Evolutionary conservation across 192 early-diverging fungal species (phyloP), one percentile per base, ranked within the genome.

Genomic region (Coemansia pectinata): DNA sequence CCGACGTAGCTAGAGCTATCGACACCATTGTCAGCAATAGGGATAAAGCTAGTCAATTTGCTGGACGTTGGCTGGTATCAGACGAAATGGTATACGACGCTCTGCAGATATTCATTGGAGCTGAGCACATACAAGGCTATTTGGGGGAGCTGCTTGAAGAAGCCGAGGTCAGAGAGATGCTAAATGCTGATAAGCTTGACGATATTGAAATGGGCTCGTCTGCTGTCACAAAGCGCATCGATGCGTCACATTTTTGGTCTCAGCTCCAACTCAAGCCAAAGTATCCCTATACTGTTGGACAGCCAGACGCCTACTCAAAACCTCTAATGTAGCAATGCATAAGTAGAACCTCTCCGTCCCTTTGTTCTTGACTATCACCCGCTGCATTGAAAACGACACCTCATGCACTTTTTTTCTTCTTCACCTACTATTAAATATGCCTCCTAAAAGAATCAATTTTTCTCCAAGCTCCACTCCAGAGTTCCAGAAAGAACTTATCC

Each of bases 231-330:
- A 45, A 55, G 63, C 80, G 80, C 63, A 74, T 83, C 23, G 76
- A 83, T 44, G 67, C 80, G 10, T 77, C 75, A 50, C 80, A 83
- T 52, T 78, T 75, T 34, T 83, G 80, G 80, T 23, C 15, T 2
- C 39, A 47, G 11, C 62, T 72, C 27, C 41, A 31, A 0, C 73
- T 69, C 14, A 58, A 74, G 69, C 80, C 80, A 7, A 64, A 60
- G 29, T 72, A 74, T 21, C 44, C 50, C 4, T 83, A 74, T 52
- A 60, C 14, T 36, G 23, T 59, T n/a, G 66, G 67, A 7, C 21
- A 33, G 63, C 63, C 70, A 12, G 78, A 76, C 44, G 73, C 73
- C 12, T 73, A 72, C 34, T 53, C 27, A 4, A 39, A 39, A 33
- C 36, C 15, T 17, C 41, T 44, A 64, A 25, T 2, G 21, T 40